Base-by-base conservation (phyloP, 2,329 filamentous ascomycete species). In the Talaromyces funiculosus region DNA sequence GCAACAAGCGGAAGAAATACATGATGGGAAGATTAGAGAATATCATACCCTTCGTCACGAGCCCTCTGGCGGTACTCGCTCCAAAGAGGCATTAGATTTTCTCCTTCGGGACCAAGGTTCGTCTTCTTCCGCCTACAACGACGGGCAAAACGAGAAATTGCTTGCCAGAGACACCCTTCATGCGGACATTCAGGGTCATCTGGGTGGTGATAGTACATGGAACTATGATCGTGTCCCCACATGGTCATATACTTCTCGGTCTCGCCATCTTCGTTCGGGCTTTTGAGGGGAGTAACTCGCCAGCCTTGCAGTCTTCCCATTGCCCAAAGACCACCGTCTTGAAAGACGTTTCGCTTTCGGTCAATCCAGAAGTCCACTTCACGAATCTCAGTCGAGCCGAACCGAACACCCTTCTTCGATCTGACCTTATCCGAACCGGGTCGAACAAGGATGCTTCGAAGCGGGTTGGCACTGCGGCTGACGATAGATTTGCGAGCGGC, bases 361-460 rank as follows among this genome's bases (percentile, higher is more conserved):
- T 64, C 65, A 62, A 72, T 70, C 69, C 69, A 71, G 61, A 64
- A 67, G 56, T 66, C 61, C 51, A 71, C 67, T 18, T 64, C 43
- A 40, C 62, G 43, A 57, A 68, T 64, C 18, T 63, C 66, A 45
- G 53, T 62, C 37, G 65, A 66, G 29, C 65, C 65, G 65, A 72
- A 71, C 60, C 65, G 66, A 61, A 72, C 65, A 47, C 57, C 53
- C 59, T 68, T 68, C 60, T 60, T 57, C 59, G 61, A 49, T 58
- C 45, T 54, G 24, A 66, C 65, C 58, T 61, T 59, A 51, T 64
- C 53, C 24, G 38, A 43, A 9, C 40, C 40, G 14, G 53, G 45
- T 62, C 60, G 63, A 55, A 62, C 61, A 51, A 60, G 54, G 55
- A 58, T 62, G 57, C 62, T 64, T 62, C 54, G 61, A 54, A 63